Conservation (phyloP, 305 asterid genomes). For the Fraxinus platypoda region DNA sequence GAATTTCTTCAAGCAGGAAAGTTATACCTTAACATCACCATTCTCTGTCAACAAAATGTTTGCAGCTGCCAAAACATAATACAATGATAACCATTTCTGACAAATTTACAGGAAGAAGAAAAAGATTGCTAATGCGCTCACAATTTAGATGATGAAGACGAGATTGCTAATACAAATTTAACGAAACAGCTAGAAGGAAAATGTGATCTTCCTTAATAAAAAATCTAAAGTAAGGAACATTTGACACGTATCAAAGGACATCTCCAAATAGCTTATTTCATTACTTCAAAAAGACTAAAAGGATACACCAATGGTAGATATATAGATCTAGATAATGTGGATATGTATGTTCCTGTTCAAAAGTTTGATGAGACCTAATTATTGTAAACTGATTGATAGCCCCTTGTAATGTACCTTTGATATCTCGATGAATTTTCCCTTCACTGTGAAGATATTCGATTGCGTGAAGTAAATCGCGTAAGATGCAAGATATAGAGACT, state of each 20-base stretch:
- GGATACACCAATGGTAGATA: background rate
- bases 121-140: background rate
- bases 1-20: constrained; percentile 19
- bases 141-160: background rate
- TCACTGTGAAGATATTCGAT: constrained; percentile 87
- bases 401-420: constrained; percentile 60
- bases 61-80: constrained; percentile 41
- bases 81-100: background rate
- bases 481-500: background rate
- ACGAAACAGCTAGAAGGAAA: background rate
- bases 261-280: constrained; percentile 1
- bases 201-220: background rate
- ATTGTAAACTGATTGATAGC: constrained; percentile 13
- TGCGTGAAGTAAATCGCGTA: constrained; percentile 85
- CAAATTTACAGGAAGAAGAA: background rate
- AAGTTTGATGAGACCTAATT: constrained; percentile 2
- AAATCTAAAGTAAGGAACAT: background rate
- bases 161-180: background rate
- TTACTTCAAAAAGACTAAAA: constrained; percentile 1
- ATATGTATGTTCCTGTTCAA: background rate
- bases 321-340: background rate
- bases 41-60: constrained; percentile 85
- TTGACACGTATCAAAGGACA: constrained; percentile 3
- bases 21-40: constrained; percentile 88
- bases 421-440: constrained; percentile 96